Base-by-base conservation (phyloP, 2,329 filamentous ascomycete species). In the Alternaria postmessia region DNA sequence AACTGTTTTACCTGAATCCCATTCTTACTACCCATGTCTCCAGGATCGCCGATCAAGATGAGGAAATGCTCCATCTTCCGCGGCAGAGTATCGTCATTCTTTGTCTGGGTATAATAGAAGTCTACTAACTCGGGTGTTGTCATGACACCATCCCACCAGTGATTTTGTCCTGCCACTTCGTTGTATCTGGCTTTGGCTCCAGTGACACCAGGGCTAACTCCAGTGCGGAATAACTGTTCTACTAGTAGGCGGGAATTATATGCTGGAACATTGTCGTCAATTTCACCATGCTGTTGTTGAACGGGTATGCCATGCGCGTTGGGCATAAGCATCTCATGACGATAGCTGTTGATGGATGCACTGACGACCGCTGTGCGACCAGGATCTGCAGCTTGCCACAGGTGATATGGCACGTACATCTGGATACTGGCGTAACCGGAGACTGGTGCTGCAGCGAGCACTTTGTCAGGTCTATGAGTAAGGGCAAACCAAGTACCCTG, bases 401-500 rank as follows among this genome's bases (percentile, higher is more conserved):
- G 76, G 36, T 81, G 78, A 63, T 85, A 88, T 22, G 86, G 82
- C 2, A 88, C 86, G 67, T 88, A 88, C 58, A 83, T 82, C 61
- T 87, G 84, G 55, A 88, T 87, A 2, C 84, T 87, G 1, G 83
- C 79, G 70, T 88, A 88, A 20, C 85, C 86, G 2, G 86, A 87
- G 8, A 87, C 76, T n/a, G 85, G 83, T 12, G 83, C 82, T 20
- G 84, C 85, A 20, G 84, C 86, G 38, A 87, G 77, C 36, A 87
- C 74, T 47, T 83, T 85, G 68, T 88, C 85, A 16, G 85, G 86
- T 24, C 80, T 77, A 72, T 88, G 86, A 1, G 85, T 84, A 24
- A 87, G 69, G 18, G 81, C 75, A 73, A 84, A 86, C 86, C 86
- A 88, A 4, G 82, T 81, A 8, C 86, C 86, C 74, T 88, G 86